Percentiles rank a stretch among this genome's conserved stretches.
Conservation (phyloP, 108 stramenopile genomes). For the Aurantiochytrium sp. region DNA sequence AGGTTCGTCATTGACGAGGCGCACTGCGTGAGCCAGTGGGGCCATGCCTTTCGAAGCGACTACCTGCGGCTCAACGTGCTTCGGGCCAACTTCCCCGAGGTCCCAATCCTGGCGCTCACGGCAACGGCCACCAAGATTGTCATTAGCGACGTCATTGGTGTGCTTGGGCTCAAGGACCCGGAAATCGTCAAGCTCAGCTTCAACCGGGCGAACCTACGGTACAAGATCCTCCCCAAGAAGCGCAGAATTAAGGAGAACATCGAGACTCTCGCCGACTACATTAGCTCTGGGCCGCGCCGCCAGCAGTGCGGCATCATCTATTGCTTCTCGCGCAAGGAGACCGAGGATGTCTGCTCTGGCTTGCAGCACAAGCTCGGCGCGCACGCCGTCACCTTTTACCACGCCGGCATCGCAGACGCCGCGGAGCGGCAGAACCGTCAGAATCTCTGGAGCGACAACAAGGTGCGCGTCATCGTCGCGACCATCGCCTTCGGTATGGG, state of each 20-base stretch:
- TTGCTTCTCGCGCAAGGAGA: slow-evolving; percentile 87
- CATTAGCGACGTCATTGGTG: not conserved
- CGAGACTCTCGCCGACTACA: slow-evolving; percentile 53
- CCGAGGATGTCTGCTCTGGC: slow-evolving; percentile 72
- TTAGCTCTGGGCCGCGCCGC: slow-evolving; percentile 60
- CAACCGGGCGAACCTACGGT: slow-evolving; percentile 91
- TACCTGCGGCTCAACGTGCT: slow-evolving; percentile 77
- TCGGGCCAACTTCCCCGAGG: slow-evolving; percentile 79
- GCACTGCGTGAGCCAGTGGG: slow-evolving; percentile 87
- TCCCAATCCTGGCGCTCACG: slow-evolving; percentile 93
- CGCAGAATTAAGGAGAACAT: slow-evolving; percentile 63
- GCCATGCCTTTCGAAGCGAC: slow-evolving; percentile 87
- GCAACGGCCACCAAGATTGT: slow-evolving; percentile 96
- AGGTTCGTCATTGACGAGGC: slow-evolving; percentile 97
- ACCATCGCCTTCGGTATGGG: slow-evolving; percentile 91
- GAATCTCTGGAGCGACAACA: slow-evolving; percentile 78
- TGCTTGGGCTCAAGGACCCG: not conserved
- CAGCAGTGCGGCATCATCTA: slow-evolving; percentile 91
- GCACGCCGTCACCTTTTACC: slow-evolving; percentile 70
- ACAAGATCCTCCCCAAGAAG: slow-evolving; percentile 79
- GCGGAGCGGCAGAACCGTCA: slow-evolving; percentile 72
- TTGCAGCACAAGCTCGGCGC: slow-evolving; percentile 58
- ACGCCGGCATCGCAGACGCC: slow-evolving; percentile 79
- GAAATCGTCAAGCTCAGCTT: slow-evolving; percentile 67
- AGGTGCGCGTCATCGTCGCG: slow-evolving; percentile 84